phyloP scores from a whole-genome alignment of 768 basidiomycete genomes.

The Tulasnella sp. region DNA sequence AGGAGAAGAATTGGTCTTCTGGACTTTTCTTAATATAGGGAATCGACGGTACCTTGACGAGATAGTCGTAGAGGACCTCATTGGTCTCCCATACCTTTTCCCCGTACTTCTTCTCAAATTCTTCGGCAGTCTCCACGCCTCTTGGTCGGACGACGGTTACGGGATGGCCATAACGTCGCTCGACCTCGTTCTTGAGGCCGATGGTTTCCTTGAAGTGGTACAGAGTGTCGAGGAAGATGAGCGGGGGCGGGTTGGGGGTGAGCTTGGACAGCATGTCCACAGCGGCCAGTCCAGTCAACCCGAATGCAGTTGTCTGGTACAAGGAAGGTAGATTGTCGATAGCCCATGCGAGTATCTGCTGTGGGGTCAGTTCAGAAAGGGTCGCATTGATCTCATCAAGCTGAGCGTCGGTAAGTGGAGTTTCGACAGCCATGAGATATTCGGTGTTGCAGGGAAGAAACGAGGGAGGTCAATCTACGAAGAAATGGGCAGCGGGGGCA shows the following conservation, averaged over 20 bases:
- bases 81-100: conserved; percentile 75
- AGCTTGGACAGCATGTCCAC: conserved; percentile 90
- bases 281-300: conserved; percentile 85
- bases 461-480: too few species aligned
- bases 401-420: conserved; percentile 46
- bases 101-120: conserved; percentile 74
- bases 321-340: conserved; percentile 63
- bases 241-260: conserved; percentile 52
- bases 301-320: conserved; percentile 89
- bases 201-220: conserved; percentile 95
- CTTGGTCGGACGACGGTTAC: conserved; percentile 72
- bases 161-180: conserved; percentile 54
- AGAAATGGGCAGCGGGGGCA: too few species aligned
- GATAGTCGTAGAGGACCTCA: conserved; percentile 79
- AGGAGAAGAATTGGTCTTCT: not conserved
- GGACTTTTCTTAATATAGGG: not conserved
- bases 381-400: conserved; percentile 60
- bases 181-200: conserved; percentile 72
- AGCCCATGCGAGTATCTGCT: conserved; percentile 80
- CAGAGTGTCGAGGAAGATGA: conserved; percentile 94
- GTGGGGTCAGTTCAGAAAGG: conserved; percentile 58
- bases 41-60: conserved; percentile 58
- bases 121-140: conserved; percentile 48
- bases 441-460: too few species aligned
- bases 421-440: conserved; percentile 29